phyloP scores from a whole-genome alignment of 2,329 filamentous ascomycete genomes.

The Colletotrichum karsti region DNA sequence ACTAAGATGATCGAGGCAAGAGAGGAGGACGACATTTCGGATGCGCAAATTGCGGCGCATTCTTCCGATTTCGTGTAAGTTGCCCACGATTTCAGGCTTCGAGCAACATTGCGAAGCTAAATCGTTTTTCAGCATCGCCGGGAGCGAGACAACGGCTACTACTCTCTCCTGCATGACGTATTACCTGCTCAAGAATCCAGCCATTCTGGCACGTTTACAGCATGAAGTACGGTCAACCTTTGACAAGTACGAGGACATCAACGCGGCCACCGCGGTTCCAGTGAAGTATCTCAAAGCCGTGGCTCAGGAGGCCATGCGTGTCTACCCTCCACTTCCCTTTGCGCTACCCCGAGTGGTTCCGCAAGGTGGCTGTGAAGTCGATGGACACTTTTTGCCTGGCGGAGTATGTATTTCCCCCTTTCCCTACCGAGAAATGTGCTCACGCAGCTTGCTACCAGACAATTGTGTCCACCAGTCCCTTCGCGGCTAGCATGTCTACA shows the following conservation, averaged over 20 bases:
- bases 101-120: no score
- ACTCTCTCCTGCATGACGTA: not conserved
- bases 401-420: slow-evolving; percentile 7
- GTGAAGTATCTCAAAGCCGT: slow-evolving; percentile 65
- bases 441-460: no score
- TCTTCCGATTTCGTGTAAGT: slow-evolving; percentile 35
- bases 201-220: slow-evolving; percentile 47
- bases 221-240: slow-evolving; percentile 51
- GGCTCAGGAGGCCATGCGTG: slow-evolving; percentile 62
- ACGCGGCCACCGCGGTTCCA: slow-evolving; percentile 54
- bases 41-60: slow-evolving; percentile 40
- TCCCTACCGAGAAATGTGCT: no score
- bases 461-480: not conserved
- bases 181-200: not conserved
- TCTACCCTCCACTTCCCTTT: slow-evolving; percentile 53
- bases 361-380: not conserved
- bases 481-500: not conserved
- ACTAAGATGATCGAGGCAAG: not conserved
- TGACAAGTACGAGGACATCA: slow-evolving; percentile 32
- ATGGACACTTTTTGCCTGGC: not conserved
- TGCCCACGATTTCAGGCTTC: not conserved
- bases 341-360: not conserved
- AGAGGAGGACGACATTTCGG: slow-evolving; percentile 23
- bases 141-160: slow-evolving; percentile 5
- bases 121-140: not conserved